Evolutionary conservation across 768 basidiomycete genomes (phyloP), one percentile per base, ranked within the genome.

Genomic region (Agrocybe praecox): DNA sequence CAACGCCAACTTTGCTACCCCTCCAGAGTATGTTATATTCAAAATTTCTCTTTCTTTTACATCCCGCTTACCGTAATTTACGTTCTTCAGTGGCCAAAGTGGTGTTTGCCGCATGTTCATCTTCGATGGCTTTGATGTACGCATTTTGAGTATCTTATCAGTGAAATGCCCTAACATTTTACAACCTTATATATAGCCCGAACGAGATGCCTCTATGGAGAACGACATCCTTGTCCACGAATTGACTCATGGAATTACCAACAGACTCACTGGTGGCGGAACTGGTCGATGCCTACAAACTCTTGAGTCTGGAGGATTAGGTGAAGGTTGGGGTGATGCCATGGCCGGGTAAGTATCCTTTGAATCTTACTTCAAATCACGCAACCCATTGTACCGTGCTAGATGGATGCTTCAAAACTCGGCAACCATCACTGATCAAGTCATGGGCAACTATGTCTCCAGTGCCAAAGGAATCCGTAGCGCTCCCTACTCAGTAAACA

Each of bases 241-340:
- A 67, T 76, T 77, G 63, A 80, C 77, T 6, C 81, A 79, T 53
- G 79, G 79, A 1, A 69, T 80, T 43, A 80, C 77, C 15, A 78
- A 73, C 58, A 70, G 77, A 15, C 70, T 83, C 72, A 83, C 80
- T 11, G 82, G 83, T n/a, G 80, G 82, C 36, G 81, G 80, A 23
- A 80, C 80, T 22, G 81, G 80, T 40, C 72, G 83, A 14, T 89
- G 88, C 72, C 71, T 89, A 57, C 82, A 86, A 64, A 84, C 79
- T 23, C 76, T 76, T 29, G 87, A 89, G 64, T 75, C 86, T 2
- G 83, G 84, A 19, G 87, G 87, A 14, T 79, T 89, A 79, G 87
- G 86, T 43, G 88, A 90, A 67, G 86, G 84, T 17, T 88, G 86
- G 85, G 82, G 81, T 3, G 86, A 87, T 68, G 77, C 77, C 18